phyloP scores from a whole-genome alignment of 78 protist species.

The Mantamonas sphyraenae region DNA sequence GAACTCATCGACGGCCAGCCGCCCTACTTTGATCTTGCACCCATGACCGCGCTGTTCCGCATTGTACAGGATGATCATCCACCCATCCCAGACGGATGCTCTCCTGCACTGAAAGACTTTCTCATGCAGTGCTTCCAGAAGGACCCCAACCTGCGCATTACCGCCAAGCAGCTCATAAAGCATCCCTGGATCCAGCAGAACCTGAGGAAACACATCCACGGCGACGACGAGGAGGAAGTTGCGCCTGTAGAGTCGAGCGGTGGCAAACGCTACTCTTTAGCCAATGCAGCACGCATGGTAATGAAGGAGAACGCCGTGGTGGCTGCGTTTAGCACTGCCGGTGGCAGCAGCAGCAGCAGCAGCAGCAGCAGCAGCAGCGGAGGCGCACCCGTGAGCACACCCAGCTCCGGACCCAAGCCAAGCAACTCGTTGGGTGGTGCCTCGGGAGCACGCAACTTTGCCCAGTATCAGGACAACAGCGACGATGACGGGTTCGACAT shows the following conservation, averaged over 20 bases:
- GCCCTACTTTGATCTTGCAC: conserved; percentile 90
- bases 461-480: too few relatives aligned
- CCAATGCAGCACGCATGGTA: too few relatives aligned
- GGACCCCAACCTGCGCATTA: conserved; percentile 65
- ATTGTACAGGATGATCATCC: conserved; percentile 93
- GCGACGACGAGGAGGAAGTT: conserved; percentile 6
- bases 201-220: conserved; percentile 3
- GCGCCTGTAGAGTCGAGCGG: not conserved
- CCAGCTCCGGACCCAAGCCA: too few relatives aligned
- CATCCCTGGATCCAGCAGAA: conserved; percentile 72
- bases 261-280: not conserved
- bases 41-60: conserved; percentile 89
- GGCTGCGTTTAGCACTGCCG: too few relatives aligned
- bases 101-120: conserved; percentile 67
- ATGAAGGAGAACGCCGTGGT: too few relatives aligned
- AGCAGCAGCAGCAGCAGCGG: too few relatives aligned
- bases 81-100: conserved; percentile 81
- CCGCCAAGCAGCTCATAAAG: conserved; percentile 62
- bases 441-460: too few relatives aligned
- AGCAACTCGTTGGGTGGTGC: too few relatives aligned
- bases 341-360: not conserved
- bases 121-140: conserved; percentile 78
- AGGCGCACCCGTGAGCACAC: too few relatives aligned
- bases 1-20: conserved; percentile 93
- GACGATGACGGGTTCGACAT: too few relatives aligned